Evolutionary conservation across 345 rosid genomes (phyloP).

Genomic region (Populus nigra): DNA sequence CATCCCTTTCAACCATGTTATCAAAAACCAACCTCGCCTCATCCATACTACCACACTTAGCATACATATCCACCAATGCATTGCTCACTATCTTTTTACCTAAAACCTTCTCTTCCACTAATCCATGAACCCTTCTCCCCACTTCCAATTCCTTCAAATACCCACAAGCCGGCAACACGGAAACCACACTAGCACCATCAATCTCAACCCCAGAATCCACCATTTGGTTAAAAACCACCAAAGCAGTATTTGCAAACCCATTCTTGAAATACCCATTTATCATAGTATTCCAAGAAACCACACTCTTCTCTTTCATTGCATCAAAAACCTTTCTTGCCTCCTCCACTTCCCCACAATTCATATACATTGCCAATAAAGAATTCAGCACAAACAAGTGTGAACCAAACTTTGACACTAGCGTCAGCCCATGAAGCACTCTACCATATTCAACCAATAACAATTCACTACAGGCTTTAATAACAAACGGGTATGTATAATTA

Average conservation of each 20-base stretch:
- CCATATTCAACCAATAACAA: constrained; percentile 37
- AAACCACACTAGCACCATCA: constrained; percentile 53
- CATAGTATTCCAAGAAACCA: constrained; percentile 68
- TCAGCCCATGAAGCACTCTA: constrained; percentile 43
- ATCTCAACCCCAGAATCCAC: constrained; percentile 40
- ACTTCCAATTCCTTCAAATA: constrained; percentile 47
- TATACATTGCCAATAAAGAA: constrained; percentile 61
- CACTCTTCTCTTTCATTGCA: constrained; percentile 40
- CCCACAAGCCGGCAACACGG: constrained; percentile 58
- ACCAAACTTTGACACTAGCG: constrained; percentile 39
- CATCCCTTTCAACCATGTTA: constrained; percentile 51
- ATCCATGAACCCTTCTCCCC: constrained; percentile 53
- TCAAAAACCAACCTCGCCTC: constrained; percentile 61
- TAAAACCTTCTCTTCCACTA: constrained; percentile 43
- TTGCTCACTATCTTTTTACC: constrained; percentile 45
- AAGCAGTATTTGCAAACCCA: constrained; percentile 45
- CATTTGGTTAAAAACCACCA: constrained; percentile 47
- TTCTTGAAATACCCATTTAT: constrained; percentile 62
- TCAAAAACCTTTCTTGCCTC: constrained; percentile 54
- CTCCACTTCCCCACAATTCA: constrained; percentile 46
- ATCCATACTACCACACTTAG: constrained; percentile 53
- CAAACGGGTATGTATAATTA: constrained; percentile 49
- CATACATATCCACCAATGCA: constrained; percentile 64
- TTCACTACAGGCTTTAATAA: constrained; percentile 55
- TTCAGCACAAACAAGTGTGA: constrained; percentile 46